A percentile compares a stretch with the other conserved stretches of the same genome.
phyloP scores from a whole-genome alignment of 2,329 filamentous ascomycete genomes.

The Calonectria hawksworthii region DNA sequence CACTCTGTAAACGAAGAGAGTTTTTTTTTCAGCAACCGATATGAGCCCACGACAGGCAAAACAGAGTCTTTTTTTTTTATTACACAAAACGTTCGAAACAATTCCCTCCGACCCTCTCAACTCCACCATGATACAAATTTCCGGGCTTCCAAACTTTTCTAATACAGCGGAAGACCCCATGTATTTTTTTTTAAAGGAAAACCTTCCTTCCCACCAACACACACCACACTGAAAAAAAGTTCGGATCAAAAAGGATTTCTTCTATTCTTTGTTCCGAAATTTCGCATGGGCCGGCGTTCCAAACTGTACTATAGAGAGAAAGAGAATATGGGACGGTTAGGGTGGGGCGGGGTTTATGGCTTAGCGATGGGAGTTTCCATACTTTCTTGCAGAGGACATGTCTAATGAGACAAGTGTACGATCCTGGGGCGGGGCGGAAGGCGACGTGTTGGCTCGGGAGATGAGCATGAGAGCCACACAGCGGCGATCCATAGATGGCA shows the following conservation, averaged over 20 bases:
- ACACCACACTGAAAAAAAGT: conserved; percentile 37
- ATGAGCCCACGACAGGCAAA: conserved; percentile 20
- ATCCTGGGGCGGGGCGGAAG: conserved; percentile 22
- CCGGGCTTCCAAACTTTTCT: conserved; percentile 18
- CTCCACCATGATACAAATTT: conserved; percentile 38
- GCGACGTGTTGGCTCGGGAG: background rate
- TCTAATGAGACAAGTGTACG: conserved; percentile 38
- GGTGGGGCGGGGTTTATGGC: conserved; percentile 39
- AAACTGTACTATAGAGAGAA: conserved; percentile 49
- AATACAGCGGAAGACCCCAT: conserved; percentile 28
- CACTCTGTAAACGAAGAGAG: conserved; percentile 41
- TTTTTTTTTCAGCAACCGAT: conserved; percentile 17
- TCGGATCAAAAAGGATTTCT: conserved; percentile 34
- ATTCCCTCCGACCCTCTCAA: conserved; percentile 40
- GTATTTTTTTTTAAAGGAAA: conserved; percentile 37
- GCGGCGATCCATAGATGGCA: conserved; percentile 27
- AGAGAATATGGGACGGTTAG: conserved; percentile 30
- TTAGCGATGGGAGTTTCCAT: conserved; percentile 41
- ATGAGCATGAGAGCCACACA: conserved; percentile 5
- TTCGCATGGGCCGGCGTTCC: conserved; percentile 53
- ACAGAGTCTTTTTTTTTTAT: conserved; percentile 10
- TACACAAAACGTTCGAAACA: conserved; percentile 15
- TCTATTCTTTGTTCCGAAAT: conserved; percentile 33
- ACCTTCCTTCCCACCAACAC: background rate
- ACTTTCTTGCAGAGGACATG: conserved; percentile 35